These are phyloP conservation scores for Gossypium stocksii DNA, from an alignment of 345 rosid genomes.

Conservation along the genomic window DNA sequence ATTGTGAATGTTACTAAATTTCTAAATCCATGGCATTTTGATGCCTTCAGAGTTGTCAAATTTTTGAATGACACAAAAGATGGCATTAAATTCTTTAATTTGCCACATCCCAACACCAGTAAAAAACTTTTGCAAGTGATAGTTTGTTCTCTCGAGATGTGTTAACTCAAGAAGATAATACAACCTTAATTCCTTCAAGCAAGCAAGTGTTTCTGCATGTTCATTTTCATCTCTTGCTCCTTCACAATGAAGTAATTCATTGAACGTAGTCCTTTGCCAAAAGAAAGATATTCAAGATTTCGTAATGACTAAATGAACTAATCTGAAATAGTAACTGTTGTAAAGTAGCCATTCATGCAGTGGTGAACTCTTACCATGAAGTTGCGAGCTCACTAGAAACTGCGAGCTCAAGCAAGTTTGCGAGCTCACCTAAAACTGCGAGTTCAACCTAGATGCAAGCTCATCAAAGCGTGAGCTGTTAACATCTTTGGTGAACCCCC, in stretches of 20 bases:
- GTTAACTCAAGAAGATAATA: not conserved
- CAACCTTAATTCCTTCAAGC: not conserved
- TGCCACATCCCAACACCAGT: not conserved
- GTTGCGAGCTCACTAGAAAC: too few relatives aligned
- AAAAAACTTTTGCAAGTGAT: not conserved
- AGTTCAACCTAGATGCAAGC: too few relatives aligned
- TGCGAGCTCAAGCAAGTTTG: too few relatives aligned
- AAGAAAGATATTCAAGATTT: too few relatives aligned
- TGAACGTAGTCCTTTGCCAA: not conserved
- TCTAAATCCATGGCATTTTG: constrained; percentile 6
- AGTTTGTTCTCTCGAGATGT: not conserved
- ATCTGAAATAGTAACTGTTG: too few relatives aligned
- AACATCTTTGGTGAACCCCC: too few relatives aligned
- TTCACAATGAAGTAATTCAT: not conserved
- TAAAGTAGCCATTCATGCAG: too few relatives aligned
- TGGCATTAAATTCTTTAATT: constrained; percentile 8
- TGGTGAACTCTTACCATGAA: too few relatives aligned
- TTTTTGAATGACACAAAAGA: constrained; percentile 3
- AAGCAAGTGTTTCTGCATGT: not conserved
- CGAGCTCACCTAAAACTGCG: too few relatives aligned
- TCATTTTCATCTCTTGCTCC: not conserved
- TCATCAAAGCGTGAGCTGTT: too few relatives aligned
- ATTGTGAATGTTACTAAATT: constrained; percentile 6
- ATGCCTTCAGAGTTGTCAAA: constrained; percentile 3
- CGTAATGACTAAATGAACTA: too few relatives aligned